These are phyloP conservation scores for Candida germanica DNA, from an alignment of 805 yeast genomes.

Conservation along the genomic window DNA sequence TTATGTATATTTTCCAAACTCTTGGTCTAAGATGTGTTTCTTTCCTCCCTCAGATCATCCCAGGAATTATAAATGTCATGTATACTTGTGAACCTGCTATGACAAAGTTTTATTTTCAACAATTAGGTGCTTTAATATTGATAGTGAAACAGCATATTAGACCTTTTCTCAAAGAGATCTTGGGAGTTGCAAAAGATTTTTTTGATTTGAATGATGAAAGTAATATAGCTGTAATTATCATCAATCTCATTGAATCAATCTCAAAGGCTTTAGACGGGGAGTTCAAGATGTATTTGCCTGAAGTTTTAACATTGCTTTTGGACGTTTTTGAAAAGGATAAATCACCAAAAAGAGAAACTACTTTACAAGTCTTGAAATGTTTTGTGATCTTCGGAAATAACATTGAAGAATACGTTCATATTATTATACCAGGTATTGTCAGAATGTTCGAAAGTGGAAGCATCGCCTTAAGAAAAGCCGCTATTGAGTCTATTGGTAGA, in stretches of 20 bases:
- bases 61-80: conserved; percentile 85
- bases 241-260: conserved; percentile 77
- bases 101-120: conserved; percentile 87
- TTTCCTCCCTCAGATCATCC: conserved; percentile 83
- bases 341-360: conserved; percentile 55
- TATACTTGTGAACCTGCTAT: conserved; percentile 72
- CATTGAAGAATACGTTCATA: conserved; percentile 83
- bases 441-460: conserved; percentile 73
- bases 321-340: conserved; percentile 74
- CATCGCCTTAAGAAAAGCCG: conserved; percentile 59
- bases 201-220: conserved; percentile 47
- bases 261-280: conserved; percentile 89
- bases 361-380: conserved; percentile 74
- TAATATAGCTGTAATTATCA: conserved; percentile 71
- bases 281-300: conserved; percentile 79
- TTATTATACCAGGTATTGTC: conserved; percentile 83
- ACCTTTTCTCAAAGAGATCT: conserved; percentile 73
- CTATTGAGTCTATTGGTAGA: conserved; percentile 81
- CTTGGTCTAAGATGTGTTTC: conserved; percentile 86
- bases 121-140: conserved; percentile 70
- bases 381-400: conserved; percentile 84
- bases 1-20: conserved; percentile 85
- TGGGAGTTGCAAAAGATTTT: conserved; percentile 70
- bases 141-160: conserved; percentile 90
- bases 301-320: conserved; percentile 70